Conservation (phyloP, 805 yeast genomes). For the Cephaloascus albidus region DNA sequence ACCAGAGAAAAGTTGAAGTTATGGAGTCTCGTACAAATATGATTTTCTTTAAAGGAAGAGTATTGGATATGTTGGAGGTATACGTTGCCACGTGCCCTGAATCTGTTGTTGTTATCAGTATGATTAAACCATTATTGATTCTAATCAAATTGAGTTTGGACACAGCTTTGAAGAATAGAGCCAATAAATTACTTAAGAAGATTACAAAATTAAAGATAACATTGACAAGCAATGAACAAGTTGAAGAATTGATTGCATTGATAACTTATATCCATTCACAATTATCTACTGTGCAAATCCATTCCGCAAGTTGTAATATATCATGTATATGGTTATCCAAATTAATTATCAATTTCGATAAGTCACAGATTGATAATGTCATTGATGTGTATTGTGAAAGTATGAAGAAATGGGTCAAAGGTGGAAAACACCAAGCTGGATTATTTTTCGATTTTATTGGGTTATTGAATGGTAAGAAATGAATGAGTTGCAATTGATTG, state of each 20-base stretch:
- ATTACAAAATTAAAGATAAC: conserved; percentile 39
- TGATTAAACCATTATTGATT: conserved; percentile 47
- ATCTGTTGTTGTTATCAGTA: conserved; percentile 27
- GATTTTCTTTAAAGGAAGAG: conserved; percentile 66
- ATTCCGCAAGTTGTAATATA: conserved; percentile 51
- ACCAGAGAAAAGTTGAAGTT: conserved; percentile 63
- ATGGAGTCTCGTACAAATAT: conserved; percentile 73
- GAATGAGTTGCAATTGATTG: too few relatives aligned
- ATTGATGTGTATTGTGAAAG: conserved; percentile 47
- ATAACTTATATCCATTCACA: conserved; percentile 9
- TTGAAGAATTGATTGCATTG: background rate
- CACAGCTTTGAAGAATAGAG: conserved; percentile 60
- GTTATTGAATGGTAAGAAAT: conserved; percentile 62
- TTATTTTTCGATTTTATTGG: conserved; percentile 73
- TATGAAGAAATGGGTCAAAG: conserved; percentile 53
- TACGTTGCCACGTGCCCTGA: conserved; percentile 39
- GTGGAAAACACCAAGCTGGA: conserved; percentile 39
- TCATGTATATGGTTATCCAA: conserved; percentile 60
- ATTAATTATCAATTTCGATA: conserved; percentile 29
- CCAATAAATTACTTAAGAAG: conserved; percentile 61
- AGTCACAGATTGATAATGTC: conserved; percentile 28
- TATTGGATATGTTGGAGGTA: conserved; percentile 67
- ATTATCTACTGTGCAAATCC: conserved; percentile 36
- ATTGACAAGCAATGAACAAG: conserved; percentile 7
- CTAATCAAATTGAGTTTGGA: conserved; percentile 64